Evolutionary conservation across 805 yeast genomes (phyloP), one percentile per base, ranked within the genome.

Genomic region (Kuraishia floccosa): DNA sequence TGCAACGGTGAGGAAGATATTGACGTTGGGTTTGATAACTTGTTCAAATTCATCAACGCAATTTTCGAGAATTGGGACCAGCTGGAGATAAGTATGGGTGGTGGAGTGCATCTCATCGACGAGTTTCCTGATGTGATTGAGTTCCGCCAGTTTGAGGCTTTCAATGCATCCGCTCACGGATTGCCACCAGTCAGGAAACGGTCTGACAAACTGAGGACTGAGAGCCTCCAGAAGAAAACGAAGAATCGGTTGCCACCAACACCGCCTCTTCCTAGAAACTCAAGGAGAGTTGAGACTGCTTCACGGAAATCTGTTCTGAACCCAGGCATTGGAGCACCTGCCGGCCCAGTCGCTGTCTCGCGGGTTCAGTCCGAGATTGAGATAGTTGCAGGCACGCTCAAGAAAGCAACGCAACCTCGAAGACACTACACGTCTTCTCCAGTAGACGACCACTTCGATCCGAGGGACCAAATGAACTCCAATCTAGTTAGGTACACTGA

Each of bases 31-130:
- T 19, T 19, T 10, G 22, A 19, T 19, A 19, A 19, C 7, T 19
- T 19, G 22, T 19, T 19, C 10, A 19, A 19, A 10, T 19, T 19
- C 10, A 7, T 19, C 22, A 10, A 40, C 16, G 35, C 51, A 3
- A 17, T 19, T 19, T 19, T 19, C 7, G 22, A 19, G 9, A 19
- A 19, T 7, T 19, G 22, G 22, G 22, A 19, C 10, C 9, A 7
- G 9, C 22, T 19, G 11, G 31, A 18, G 9, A 33, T 25, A 15
- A n/a, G n/a, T n/a, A n/a, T n/a, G n/a, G n/a, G n/a, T n/a, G n/a
- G n/a, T n/a, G n/a, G n/a, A n/a, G n/a, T n/a, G n/a, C n/a, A n/a
- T n/a, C n/a, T n/a, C n/a, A n/a, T n/a, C n/a, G n/a, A n/a, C n/a
- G n/a, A n/a, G n/a, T n/a, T n/a, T n/a, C 22, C 22, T 19, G 22